Conservation (phyloP, 1,284 basidiomycete species). For the Salmacisia buchloeana region DNA sequence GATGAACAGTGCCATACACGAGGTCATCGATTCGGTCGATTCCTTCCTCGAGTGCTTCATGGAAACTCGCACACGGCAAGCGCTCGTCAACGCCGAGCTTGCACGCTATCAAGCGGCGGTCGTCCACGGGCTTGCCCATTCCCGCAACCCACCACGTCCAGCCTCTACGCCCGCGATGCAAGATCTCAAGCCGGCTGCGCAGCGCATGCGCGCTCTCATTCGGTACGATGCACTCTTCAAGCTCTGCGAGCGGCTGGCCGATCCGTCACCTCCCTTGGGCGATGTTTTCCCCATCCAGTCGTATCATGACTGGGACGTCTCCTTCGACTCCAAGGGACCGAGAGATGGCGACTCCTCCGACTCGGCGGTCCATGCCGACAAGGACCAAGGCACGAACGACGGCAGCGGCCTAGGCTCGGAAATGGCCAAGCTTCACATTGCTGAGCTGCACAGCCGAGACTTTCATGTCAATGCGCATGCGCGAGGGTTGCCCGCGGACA, state of each 20-base stretch:
- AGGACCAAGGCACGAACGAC: neutral
- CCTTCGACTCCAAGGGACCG: too few relatives aligned
- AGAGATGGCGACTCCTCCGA: too few relatives aligned
- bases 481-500: neutral
- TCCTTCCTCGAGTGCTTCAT: constrained; percentile 3
- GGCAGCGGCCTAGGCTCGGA: neutral
- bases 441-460: neutral
- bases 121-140: neutral
- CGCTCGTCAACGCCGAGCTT: neutral
- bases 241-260: constrained; percentile 3
- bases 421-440: neutral
- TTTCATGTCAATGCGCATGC: neutral
- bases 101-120: neutral
- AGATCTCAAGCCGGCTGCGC: neutral
- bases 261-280: neutral
- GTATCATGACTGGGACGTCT: neutral
- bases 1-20: neutral
- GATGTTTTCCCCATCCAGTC: neutral
- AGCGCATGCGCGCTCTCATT: neutral
- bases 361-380: neutral
- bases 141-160: neutral
- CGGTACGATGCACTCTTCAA: constrained; percentile 3
- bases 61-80: neutral
- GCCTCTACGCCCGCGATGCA: neutral
- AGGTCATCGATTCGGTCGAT: neutral